phyloP scores from a whole-genome alignment of 2,329 filamentous ascomycete species.

The Torrubiella hemipterigena region DNA sequence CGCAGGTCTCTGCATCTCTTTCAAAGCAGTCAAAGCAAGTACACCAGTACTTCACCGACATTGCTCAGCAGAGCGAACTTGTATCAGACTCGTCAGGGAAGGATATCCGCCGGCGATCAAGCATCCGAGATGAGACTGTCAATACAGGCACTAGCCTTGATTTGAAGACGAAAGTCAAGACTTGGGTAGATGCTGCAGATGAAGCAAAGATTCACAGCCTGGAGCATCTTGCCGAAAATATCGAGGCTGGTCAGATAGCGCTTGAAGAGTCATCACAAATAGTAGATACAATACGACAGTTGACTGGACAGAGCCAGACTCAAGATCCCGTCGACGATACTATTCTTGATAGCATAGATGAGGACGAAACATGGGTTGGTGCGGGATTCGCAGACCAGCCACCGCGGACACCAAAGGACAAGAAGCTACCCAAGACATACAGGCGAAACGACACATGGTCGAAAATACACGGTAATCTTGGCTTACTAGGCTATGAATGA shows the following conservation, averaged over 20 bases:
- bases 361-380: slow-evolving; percentile 21
- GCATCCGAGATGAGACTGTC: slow-evolving; percentile 29
- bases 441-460: slow-evolving; percentile 35
- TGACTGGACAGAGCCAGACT: slow-evolving; percentile 27
- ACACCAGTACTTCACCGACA: slow-evolving; percentile 35
- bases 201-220: slow-evolving; percentile 46
- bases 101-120: slow-evolving; percentile 19
- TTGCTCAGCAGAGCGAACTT: slow-evolving; percentile 51
- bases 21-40: slow-evolving; percentile 38
- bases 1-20: slow-evolving; percentile 39
- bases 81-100: slow-evolving; percentile 39
- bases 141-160: slow-evolving; percentile 24
- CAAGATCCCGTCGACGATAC: slow-evolving; percentile 12
- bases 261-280: slow-evolving; percentile 38
- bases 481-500: slow-evolving; percentile 30
- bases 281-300: slow-evolving; percentile 34
- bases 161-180: slow-evolving; percentile 31
- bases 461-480: slow-evolving; percentile 38
- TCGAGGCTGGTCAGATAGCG: slow-evolving; percentile 45
- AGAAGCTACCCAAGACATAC: slow-evolving; percentile 7
- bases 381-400: slow-evolving; percentile 13
- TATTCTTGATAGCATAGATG: too few species aligned
- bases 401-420: slow-evolving; percentile 14
- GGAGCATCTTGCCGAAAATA: slow-evolving; percentile 44
- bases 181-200: slow-evolving; percentile 49